A percentile compares a stretch with the other conserved stretches of the same genome.
Conservation (phyloP, 1,284 basidiomycete species). For the Ganoderma meredithae region DNA sequence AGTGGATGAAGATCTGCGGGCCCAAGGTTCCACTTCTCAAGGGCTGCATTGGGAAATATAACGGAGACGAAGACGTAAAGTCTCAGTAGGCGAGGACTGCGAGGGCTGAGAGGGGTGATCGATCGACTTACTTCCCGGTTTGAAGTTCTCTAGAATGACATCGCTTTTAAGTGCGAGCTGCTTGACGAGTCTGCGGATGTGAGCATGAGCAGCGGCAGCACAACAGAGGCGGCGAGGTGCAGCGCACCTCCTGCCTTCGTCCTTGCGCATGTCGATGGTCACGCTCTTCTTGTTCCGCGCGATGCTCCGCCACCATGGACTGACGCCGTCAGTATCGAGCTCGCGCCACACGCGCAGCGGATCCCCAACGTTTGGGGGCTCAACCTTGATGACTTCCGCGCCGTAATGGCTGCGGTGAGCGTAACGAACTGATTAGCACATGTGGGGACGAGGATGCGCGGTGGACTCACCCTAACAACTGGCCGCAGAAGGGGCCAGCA, state of each 20-base stretch:
- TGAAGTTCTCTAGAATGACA: conserved; percentile 75
- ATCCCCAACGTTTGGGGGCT: conserved; percentile 66
- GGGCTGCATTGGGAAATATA: conserved; percentile 47
- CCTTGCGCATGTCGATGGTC: conserved; percentile 66
- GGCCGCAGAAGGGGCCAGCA: conserved; percentile 76
- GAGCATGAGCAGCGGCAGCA: neutral
- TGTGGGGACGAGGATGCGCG: neutral
- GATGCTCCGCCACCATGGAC: conserved; percentile 77
- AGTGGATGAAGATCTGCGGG: conserved; percentile 60
- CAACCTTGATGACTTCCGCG: conserved; percentile 75
- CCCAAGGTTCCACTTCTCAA: conserved; percentile 74
- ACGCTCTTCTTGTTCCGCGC: conserved; percentile 77
- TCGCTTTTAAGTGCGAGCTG: conserved; percentile 66
- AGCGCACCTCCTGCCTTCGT: conserved; percentile 66
- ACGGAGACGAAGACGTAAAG: conserved; percentile 1
- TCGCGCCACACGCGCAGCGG: conserved; percentile 77
- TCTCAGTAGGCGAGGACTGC: neutral
- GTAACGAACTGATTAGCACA: neutral
- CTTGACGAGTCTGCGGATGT: conserved; percentile 59
- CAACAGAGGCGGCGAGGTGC: neutral
- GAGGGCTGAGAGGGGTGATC: neutral
- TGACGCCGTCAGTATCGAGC: conserved; percentile 70
- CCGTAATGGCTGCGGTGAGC: conserved; percentile 58
- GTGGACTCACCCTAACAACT: conserved; percentile 63
- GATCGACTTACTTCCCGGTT: conserved; percentile 67